Percentiles rank a stretch among this genome's conserved stretches.
Conservation (phyloP, 2,329 filamentous ascomycete species). For the Juglanconis sp. region DNA sequence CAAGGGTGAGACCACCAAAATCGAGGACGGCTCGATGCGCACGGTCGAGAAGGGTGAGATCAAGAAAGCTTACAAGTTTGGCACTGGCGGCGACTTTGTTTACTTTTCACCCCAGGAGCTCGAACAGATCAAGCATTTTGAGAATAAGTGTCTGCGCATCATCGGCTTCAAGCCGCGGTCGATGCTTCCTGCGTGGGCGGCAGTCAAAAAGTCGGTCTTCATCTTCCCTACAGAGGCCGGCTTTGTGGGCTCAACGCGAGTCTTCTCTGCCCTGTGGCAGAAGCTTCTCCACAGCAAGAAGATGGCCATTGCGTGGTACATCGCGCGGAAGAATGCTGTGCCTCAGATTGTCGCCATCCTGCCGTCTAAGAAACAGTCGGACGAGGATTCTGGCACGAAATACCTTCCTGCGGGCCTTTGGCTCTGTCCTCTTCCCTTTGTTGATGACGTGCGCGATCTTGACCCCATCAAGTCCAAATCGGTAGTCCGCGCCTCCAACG, state of each 20-base stretch:
- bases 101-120: slow-evolving; percentile 84
- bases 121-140: slow-evolving; percentile 73
- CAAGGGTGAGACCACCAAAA: slow-evolving; percentile 66
- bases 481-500: slow-evolving; percentile 54
- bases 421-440: slow-evolving; percentile 83
- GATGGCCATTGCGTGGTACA: slow-evolving; percentile 85
- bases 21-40: slow-evolving; percentile 74
- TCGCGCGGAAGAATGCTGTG: slow-evolving; percentile 75
- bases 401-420: slow-evolving; percentile 80
- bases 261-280: slow-evolving; percentile 86
- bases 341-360: slow-evolving; percentile 79
- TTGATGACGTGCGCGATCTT: slow-evolving; percentile 81
- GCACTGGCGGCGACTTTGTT: slow-evolving; percentile 85
- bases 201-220: slow-evolving; percentile 81
- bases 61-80: slow-evolving; percentile 93
- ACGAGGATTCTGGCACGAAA: slow-evolving; percentile 64
- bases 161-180: slow-evolving; percentile 88
- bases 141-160: slow-evolving; percentile 77
- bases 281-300: slow-evolving; percentile 79
- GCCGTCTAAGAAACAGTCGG: slow-evolving; percentile 65
- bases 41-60: slow-evolving; percentile 78
- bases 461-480: slow-evolving; percentile 50
- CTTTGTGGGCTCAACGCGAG: slow-evolving; percentile 84
- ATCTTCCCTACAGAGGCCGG: slow-evolving; percentile 92
- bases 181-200: slow-evolving; percentile 77